Percentiles rank a stretch among this genome's conserved stretches.
Conservation (phyloP, 345 rosid species). For the Populus ilicifolia region DNA sequence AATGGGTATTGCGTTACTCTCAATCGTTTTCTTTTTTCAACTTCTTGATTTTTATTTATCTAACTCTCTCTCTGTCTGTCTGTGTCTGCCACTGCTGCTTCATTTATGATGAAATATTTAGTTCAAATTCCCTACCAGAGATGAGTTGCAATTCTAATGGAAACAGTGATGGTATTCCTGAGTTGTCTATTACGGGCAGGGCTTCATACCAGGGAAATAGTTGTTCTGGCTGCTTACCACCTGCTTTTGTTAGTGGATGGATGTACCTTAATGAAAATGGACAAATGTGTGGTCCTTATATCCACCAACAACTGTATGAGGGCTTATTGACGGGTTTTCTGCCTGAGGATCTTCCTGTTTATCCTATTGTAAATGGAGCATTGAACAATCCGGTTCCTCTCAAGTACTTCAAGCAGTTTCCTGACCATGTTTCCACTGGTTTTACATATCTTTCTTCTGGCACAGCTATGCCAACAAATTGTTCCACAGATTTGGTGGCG, state of each 20-base stretch:
- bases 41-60: background rate
- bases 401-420: conserved; percentile 80
- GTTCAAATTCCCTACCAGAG: conserved; percentile 38
- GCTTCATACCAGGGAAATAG: conserved; percentile 36
- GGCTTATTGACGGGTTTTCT: conserved; percentile 80
- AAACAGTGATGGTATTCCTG: conserved; percentile 40
- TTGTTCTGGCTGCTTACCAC: conserved; percentile 29
- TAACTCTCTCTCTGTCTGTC: conserved; percentile 29
- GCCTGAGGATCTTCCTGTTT: conserved; percentile 81
- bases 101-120: conserved; percentile 35
- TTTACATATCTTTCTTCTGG: conserved; percentile 52
- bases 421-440: conserved; percentile 80
- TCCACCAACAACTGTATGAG: conserved; percentile 75
- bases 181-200: conserved; percentile 41
- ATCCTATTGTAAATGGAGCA: conserved; percentile 64
- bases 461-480: conserved; percentile 23
- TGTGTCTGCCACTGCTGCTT: conserved; percentile 21
- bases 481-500: conserved; percentile 14
- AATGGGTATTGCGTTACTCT: conserved; percentile 30
- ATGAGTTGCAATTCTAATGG: conserved; percentile 65
- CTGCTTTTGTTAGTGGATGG: conserved; percentile 72
- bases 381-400: conserved; percentile 64
- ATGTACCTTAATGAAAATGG: conserved; percentile 78
- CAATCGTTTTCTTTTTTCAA: background rate
- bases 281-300: conserved; percentile 91